phyloP scores from a whole-genome alignment of 192 early-diverging fungal species.

The Phycomyces nitens region DNA sequence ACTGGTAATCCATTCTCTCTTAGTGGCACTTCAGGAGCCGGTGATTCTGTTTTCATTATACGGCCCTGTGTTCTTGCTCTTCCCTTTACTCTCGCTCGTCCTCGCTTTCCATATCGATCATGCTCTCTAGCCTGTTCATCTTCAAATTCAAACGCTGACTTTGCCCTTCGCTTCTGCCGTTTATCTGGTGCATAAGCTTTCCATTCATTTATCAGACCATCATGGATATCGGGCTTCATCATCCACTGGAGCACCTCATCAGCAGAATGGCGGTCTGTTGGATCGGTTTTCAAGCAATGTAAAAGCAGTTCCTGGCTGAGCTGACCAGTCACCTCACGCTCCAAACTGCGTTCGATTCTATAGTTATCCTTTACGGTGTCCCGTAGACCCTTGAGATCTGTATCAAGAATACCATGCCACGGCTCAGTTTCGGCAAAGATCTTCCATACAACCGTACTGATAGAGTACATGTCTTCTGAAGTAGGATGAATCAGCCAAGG shows the following conservation, averaged over 20 bases:
- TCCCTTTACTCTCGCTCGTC: background rate
- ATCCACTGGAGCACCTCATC: constrained; percentile 44
- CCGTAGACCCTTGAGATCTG: constrained; percentile 48
- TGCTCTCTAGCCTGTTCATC: constrained; percentile 10
- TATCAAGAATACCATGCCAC: constrained; percentile 58
- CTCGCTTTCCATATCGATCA: background rate
- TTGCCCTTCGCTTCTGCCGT: constrained; percentile 22
- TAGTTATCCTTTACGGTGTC: constrained; percentile 43
- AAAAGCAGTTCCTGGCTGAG: constrained; percentile 38
- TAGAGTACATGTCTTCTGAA: constrained; percentile 53
- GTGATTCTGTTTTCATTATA: background rate
- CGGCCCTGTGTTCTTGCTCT: background rate
- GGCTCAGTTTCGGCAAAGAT: constrained; percentile 56
- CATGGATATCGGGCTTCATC: constrained; percentile 27
- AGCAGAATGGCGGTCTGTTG: constrained; percentile 40
- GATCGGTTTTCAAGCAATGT: constrained; percentile 37
- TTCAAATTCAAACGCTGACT: constrained; percentile 14
- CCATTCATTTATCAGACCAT: constrained; percentile 47
- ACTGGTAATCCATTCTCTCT: background rate
- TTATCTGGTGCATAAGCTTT: constrained; percentile 23
- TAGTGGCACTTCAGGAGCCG: background rate
- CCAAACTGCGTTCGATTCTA: constrained; percentile 41
- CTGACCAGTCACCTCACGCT: constrained; percentile 39
- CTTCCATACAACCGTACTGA: constrained; percentile 57
- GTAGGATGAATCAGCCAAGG: constrained; percentile 42